phyloP scores from a whole-genome alignment of 768 basidiomycete species.

The Naganishia vaughanmartiniae region DNA sequence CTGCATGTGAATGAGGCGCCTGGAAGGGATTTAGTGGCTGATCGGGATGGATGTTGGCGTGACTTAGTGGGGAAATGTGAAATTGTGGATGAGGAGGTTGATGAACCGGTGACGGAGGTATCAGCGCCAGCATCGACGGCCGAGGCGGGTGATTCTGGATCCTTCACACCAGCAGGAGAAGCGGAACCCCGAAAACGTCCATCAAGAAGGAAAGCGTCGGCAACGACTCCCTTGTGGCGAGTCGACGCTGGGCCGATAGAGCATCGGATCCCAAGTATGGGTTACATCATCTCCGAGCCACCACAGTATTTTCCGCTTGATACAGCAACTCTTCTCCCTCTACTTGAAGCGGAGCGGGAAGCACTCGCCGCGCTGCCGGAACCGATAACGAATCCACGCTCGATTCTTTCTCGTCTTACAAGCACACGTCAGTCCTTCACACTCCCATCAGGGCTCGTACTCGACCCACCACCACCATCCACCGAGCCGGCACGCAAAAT shows the following conservation, averaged over 20 bases:
- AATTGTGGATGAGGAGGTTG: not conserved
- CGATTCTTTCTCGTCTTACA: conserved; percentile 43
- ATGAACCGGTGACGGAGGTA: conserved; percentile 21
- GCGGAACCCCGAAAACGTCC: not conserved
- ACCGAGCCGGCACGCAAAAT: conserved; percentile 39
- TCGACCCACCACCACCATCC: conserved; percentile 41
- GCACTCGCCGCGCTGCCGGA: conserved; percentile 36
- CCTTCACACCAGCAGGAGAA: not conserved
- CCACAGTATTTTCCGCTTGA: conserved; percentile 42
- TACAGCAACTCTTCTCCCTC: conserved; percentile 39
- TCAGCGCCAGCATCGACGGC: not conserved
- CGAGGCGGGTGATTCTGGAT: not conserved
- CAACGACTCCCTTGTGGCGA: conserved; percentile 33
- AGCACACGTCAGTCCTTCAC: conserved; percentile 44
- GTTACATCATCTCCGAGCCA: conserved; percentile 48
- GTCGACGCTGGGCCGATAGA: conserved; percentile 49
- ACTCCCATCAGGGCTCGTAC: conserved; percentile 42
- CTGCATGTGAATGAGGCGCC: conserved; percentile 47
- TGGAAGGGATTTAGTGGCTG: conserved; percentile 41
- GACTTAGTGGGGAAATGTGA: conserved; percentile 36
- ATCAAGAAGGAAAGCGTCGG: not conserved
- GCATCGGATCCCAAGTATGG: conserved; percentile 47
- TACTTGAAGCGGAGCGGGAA: conserved; percentile 41
- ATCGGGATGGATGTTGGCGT: conserved; percentile 45
- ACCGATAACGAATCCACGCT: conserved; percentile 44